Conservation (phyloP, 139 green algal genomes). For the Ettlia oleoabundans region DNA sequence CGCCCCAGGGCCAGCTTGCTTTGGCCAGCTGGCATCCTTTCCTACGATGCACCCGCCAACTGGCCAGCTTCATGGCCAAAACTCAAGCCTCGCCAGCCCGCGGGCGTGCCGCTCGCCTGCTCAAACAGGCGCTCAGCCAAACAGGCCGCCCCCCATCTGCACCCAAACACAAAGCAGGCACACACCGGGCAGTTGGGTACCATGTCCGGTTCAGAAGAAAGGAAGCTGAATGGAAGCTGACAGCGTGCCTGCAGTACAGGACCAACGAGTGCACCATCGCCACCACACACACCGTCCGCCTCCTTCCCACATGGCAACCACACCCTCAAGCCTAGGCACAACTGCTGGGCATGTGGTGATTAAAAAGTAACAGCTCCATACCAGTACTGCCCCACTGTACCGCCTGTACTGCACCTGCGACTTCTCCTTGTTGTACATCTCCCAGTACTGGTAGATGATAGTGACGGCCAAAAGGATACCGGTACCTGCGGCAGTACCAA, state of each 20-base stretch:
- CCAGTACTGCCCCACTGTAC: not conserved
- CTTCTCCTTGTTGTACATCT: conserved; percentile 61
- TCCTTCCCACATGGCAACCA: not conserved
- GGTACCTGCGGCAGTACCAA: conserved; percentile 78
- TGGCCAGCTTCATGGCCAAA: too few relatives aligned
- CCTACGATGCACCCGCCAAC: too few relatives aligned
- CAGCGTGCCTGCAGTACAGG: too few relatives aligned
- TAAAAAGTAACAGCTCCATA: too few relatives aligned
- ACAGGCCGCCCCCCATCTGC: conserved; percentile 35
- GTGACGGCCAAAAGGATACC: conserved; percentile 98
- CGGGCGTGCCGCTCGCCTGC: not conserved
- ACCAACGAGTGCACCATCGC: too few relatives aligned
- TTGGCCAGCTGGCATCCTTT: too few relatives aligned
- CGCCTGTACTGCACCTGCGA: conserved; percentile 16
- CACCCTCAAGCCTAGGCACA: too few relatives aligned
- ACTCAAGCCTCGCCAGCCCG: too few relatives aligned
- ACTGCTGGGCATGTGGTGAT: too few relatives aligned
- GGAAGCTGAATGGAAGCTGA: too few relatives aligned
- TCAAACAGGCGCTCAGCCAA: conserved; percentile 4
- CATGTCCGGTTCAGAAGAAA: not conserved
- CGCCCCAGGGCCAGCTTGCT: too few relatives aligned
- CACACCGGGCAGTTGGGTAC: not conserved
- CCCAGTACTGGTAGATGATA: conserved; percentile 92
- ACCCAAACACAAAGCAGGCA: not conserved
- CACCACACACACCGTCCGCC: too few relatives aligned